phyloP scores from a whole-genome alignment of 768 basidiomycete genomes.

The Hortiboletus flavorubellus region DNA sequence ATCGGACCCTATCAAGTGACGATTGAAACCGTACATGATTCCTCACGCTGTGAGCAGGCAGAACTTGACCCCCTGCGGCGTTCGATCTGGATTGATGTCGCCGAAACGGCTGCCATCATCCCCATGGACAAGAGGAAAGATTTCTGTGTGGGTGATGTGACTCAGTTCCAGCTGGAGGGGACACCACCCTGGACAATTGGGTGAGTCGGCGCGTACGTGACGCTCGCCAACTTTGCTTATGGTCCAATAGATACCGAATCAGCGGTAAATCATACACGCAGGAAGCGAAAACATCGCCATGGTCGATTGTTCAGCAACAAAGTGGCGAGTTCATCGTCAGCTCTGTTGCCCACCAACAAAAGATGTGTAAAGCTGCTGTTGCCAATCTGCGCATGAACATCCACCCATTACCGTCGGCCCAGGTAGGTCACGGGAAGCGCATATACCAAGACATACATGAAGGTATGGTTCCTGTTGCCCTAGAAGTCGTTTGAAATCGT shows the following conservation, averaged over 20 bases:
- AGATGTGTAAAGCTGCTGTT: conserved; percentile 83
- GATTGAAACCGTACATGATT: conserved; percentile 77
- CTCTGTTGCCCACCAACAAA: conserved; percentile 89
- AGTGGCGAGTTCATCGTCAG: conserved; percentile 82
- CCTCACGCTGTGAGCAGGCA: conserved; percentile 77
- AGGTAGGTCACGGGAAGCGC: conserved; percentile 81
- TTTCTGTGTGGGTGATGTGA: conserved; percentile 85
- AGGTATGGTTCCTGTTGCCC: conserved; percentile 41
- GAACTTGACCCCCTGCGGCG: conserved; percentile 56
- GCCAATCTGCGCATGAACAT: conserved; percentile 71
- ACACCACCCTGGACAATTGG: conserved; percentile 90
- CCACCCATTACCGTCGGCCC: conserved; percentile 83
- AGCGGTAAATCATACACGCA: conserved; percentile 72
- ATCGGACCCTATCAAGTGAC: conserved; percentile 79
- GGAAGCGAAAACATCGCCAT: conserved; percentile 75
- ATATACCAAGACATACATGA: conserved; percentile 87
- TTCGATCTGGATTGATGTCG: conserved; percentile 87
- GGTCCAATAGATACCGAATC: conserved; percentile 63
- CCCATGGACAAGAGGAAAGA: conserved; percentile 76
- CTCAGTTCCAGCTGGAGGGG: conserved; percentile 93
- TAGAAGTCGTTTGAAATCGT: not conserved
- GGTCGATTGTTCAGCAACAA: conserved; percentile 79
- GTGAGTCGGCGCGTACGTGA: conserved; percentile 38
- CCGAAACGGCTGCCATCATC: conserved; percentile 90
- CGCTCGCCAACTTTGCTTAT: conserved; percentile 1